A percentile compares a stretch with the other conserved stretches of the same genome.
These are phyloP conservation scores for Kwoniella botswanensis DNA, from an alignment of 768 basidiomycete species.

Conservation along the genomic window DNA sequence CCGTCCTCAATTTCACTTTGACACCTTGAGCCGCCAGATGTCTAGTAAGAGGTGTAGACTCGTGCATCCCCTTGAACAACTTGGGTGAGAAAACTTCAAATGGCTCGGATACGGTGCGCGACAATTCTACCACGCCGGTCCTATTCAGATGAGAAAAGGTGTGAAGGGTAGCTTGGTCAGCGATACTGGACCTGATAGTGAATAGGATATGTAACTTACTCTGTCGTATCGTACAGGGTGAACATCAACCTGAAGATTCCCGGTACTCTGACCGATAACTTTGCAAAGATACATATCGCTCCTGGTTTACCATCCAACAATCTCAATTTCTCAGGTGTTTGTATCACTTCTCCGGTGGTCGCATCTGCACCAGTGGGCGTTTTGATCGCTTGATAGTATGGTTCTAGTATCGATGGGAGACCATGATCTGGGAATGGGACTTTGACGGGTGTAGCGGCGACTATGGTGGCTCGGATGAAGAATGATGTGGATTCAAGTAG, in stretches of 20 bases:
- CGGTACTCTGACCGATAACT: constrained; percentile 55
- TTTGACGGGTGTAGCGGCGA: constrained; percentile 35
- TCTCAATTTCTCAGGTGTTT: constrained; percentile 55
- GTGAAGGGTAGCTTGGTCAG: not conserved
- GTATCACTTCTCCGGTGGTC: constrained; percentile 56
- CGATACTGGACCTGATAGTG: not conserved
- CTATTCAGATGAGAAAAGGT: constrained; percentile 20
- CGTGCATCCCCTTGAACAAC: constrained; percentile 58
- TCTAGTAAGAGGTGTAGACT: constrained; percentile 55
- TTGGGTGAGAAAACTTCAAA: constrained; percentile 60
- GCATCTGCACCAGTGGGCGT: constrained; percentile 55
- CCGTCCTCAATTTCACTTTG: constrained; percentile 58
- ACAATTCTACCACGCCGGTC: constrained; percentile 39
- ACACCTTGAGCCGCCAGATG: constrained; percentile 58
- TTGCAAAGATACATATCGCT: constrained; percentile 57
- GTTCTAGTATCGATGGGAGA: constrained; percentile 12
- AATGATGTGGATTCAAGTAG: constrained; percentile 48
- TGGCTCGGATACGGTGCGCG: constrained; percentile 47
- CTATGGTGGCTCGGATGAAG: constrained; percentile 55
- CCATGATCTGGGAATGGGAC: constrained; percentile 28
- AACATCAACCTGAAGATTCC: constrained; percentile 56
- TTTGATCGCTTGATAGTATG: constrained; percentile 45
- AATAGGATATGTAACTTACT: constrained; percentile 39
- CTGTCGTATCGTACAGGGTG: constrained; percentile 52
- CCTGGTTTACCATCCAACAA: constrained; percentile 47